phyloP scores from a whole-genome alignment of 495 filamentous ascomycete genomes.

The Lasiosphaeria miniovina region DNA sequence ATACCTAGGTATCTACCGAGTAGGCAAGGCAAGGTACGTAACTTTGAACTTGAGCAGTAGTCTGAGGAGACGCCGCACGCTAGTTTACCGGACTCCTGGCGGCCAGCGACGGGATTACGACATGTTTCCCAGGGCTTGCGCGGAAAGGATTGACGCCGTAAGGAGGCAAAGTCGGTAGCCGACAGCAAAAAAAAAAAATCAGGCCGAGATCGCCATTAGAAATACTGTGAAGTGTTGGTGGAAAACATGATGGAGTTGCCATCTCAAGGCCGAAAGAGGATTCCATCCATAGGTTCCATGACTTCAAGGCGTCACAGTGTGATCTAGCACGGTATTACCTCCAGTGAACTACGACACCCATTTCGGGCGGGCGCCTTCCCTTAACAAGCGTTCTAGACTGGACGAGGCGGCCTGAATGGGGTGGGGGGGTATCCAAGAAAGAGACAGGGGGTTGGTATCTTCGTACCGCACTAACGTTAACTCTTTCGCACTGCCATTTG shows the following conservation, averaged over 20 bases:
- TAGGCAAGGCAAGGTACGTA: no score
- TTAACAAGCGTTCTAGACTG: neutral
- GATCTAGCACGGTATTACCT: conserved; percentile 10
- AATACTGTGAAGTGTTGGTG: no score
- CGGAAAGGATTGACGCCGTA: no score
- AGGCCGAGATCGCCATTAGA: no score
- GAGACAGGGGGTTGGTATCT: conserved; percentile 3
- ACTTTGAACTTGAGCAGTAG: no score
- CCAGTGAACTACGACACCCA: neutral
- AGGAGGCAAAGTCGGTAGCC: no score
- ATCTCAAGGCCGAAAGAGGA: neutral
- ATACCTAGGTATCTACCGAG: neutral
- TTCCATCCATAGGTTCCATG: conserved; percentile 3
- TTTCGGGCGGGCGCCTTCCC: neutral
- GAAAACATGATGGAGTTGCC: no score
- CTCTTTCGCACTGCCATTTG: conserved; percentile 14
- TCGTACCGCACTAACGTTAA: conserved; percentile 10
- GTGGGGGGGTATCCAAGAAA: neutral
- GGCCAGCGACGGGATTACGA: no score
- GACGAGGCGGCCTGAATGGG: neutral
- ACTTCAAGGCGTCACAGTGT: conserved; percentile 13
- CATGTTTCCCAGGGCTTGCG: no score
- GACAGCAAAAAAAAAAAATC: no score
- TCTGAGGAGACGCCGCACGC: no score
- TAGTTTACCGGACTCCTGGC: no score